Percentiles rank a stretch among this genome's conserved stretches.
phyloP scores from a whole-genome alignment of 352 stramenopile species.

The Globisporangium cylindrosporum region DNA sequence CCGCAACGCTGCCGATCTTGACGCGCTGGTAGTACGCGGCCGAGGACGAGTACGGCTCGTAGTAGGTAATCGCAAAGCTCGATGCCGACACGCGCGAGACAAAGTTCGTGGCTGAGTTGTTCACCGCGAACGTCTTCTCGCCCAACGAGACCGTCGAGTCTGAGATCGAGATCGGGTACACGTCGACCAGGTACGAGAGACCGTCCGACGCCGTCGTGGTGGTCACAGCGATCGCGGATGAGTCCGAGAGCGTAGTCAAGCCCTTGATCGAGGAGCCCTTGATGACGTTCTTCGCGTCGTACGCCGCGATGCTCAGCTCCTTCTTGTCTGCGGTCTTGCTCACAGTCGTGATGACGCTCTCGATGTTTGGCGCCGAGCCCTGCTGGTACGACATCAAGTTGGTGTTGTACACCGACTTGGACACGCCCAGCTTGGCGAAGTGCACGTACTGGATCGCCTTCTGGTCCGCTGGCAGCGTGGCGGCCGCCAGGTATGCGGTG shows the following conservation, averaged over 20 bases:
- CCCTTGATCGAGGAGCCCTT: constrained; percentile 52
- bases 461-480: constrained; percentile 41
- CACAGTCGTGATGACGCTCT: constrained; percentile 54
- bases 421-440: constrained; percentile 51
- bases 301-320: constrained; percentile 43
- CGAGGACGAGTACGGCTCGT: constrained; percentile 54
- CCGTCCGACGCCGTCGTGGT: constrained; percentile 41
- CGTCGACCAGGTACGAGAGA: constrained; percentile 36
- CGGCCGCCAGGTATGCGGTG: constrained; percentile 61
- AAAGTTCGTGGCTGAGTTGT: constrained; percentile 66
- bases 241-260: constrained; percentile 62
- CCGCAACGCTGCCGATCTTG: constrained; percentile 47
- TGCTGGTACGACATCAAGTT: constrained; percentile 67
- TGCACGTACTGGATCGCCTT: constrained; percentile 53
- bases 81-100: constrained; percentile 62
- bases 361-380: constrained; percentile 30
- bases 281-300: constrained; percentile 47
- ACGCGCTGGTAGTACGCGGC: constrained; percentile 54
- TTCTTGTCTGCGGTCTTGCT: constrained; percentile 38
- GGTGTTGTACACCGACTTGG: constrained; percentile 39
- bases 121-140: constrained; percentile 43
- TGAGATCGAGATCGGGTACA: constrained; percentile 49
- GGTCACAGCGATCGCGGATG: constrained; percentile 44
- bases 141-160: constrained; percentile 39
- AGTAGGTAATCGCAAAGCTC: constrained; percentile 63